Evolutionary conservation across 2,329 filamentous ascomycete species (phyloP), one percentile per base, ranked within the genome.

Genomic region (Didymella pomorum): DNA sequence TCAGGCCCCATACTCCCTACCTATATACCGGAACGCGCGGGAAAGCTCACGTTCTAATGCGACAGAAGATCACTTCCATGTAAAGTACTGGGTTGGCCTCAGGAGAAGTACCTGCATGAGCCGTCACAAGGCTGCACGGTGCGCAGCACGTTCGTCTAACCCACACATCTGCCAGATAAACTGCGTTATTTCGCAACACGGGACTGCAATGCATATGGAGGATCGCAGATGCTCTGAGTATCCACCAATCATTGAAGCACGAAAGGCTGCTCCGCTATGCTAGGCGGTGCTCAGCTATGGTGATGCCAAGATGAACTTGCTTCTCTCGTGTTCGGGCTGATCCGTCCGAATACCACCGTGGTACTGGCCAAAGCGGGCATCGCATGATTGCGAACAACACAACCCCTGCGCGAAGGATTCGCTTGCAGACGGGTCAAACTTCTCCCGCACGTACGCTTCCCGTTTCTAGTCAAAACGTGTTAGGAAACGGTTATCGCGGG

Each of bases 401-500:
- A 16, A 50, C 28, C 56, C 50, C 46, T 54, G 46, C 41, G 29
- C 33, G 21, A 51, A 50, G 31, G 31, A 35, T 52, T 46, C 50
- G 56, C 55, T 52, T 58, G 37, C 14, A 26, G n/a, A 23, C 35
- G 37, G 29, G 21, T 39, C 29, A 39, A 58, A 18, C 44, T 37
- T 53, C 23, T 35, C 35, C 49, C 44, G 44, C 29, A 21, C 45
- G 28, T 37, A 48, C 43, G 8, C 21, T 42, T 42, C 46, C 46
- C 47, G 31, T 23, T 29, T 41, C 18, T 28, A 25, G 41, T 43
- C 41, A 42, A n/a, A 35, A 42, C 10, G 11, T 58, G 31, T 58
- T 45, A 35, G 49, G 9, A 58, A 58, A 58, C 50, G 56, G 44
- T 45, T 53, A 42, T 50, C 39, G 23, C 39, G 56, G 45, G 18